Base-by-base conservation (phyloP, 2,329 filamentous ascomycete species). In the Domatiomyces catenatus region DNA sequence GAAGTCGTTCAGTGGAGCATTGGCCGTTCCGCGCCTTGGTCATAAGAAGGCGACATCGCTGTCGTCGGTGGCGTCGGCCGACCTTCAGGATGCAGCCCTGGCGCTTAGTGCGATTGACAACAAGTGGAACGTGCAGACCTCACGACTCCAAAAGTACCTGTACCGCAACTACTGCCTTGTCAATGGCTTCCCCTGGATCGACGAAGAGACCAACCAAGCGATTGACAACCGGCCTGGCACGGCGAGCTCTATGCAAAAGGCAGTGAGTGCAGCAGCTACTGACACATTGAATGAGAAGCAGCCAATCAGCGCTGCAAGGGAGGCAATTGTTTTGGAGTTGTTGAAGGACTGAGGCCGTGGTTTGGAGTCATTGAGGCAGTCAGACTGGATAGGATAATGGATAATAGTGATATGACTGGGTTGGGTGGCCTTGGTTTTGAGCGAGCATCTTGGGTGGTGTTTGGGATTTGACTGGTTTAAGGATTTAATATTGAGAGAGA, bases 61-160 rank as follows among this genome's bases (percentile, higher is more conserved):
- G 42, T 53, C 52, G 20, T 56, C 55, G 8, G 52, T 45, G 3
- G 36, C 20, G 8, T 56, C 56, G 2, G 56, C 64, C 26, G 59
- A 63, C 26, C 56, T 61, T 18, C 65, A 68, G 20, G 67, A 73
- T 52, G 62, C 72, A 8, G 62, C 68, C 24, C 58, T 65, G 22
- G 66, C 69, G 8, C 55, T 73, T 39, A 56, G 58, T 19, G 69
- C 68, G 3, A 56, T 74, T 47, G 63, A 65, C 28, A 62, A 64
- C n/a, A 69, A 67, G 56, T 74, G 71, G 71, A 66, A 73, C 48
- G 52, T 55, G 2, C 69, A 73, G 57, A 62, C 69, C 2, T 59
- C 61, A 12, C 63, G 69, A 42, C 57, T 73, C 46, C 65, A 67
- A 44, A 62, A 66, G 22, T 73, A 72, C 54, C 61, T 74, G 8